phyloP scores from a whole-genome alignment of 2,329 filamentous ascomycete species.

The Pyricularia grisea region DNA sequence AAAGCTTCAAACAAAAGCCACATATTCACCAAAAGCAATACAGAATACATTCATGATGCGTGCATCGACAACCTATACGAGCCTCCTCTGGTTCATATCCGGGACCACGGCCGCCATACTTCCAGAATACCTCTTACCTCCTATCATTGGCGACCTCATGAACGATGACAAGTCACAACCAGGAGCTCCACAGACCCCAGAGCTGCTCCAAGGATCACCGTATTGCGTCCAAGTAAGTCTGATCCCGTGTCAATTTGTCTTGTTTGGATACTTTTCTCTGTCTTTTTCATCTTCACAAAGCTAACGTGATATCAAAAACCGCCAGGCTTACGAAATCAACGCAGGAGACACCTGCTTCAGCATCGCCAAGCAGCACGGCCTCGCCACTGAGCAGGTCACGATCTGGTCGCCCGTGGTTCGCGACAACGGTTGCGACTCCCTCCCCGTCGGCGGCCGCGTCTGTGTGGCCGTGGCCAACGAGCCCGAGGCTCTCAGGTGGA shows the following conservation, averaged over 20 bases:
- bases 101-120: neutral
- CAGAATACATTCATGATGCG: neutral
- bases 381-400: neutral
- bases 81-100: neutral
- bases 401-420: neutral
- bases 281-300: neutral
- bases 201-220: neutral
- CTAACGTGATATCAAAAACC: neutral
- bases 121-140: neutral
- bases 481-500: neutral
- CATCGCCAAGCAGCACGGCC: neutral
- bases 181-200: neutral
- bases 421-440: neutral
- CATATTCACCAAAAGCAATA: neutral
- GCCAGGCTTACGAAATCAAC: neutral
- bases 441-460: neutral
- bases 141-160: neutral
- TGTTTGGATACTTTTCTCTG: neutral
- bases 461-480: neutral
- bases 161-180: neutral
- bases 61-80: neutral
- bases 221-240: neutral
- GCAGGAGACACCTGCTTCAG: neutral
- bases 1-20: neutral
- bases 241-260: neutral